Evolutionary conservation across 164 flowering plant species (phyloP), one percentile per base, ranked within the genome.

Genomic region (Protea cynaroides): DNA sequence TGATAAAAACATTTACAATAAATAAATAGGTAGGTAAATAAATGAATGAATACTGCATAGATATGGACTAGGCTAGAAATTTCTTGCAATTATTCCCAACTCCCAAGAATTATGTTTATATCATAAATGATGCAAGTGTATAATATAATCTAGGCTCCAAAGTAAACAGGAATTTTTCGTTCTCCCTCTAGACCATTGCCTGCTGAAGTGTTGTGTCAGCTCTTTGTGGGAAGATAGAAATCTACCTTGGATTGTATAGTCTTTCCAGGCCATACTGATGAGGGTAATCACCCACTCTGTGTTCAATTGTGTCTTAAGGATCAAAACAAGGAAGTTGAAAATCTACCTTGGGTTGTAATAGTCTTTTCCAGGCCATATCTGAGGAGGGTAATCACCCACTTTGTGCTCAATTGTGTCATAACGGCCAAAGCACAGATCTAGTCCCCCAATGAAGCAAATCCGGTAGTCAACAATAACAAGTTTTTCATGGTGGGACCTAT

Each of bases 401-500:
- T 71, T 84, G 69, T 95, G 99, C 62, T 91, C 90, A 58, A 34
- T 56, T 51, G 91, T 85, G 75, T 95, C 99, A 78, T 84, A 95
- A 25, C 99, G 99, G 12, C 99, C 99, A 82, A 95, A 95, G 74
- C 99, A 95, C 65, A 95, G 78, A 81, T 95, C 99, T 61, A 95
- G 80, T 58, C 99, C 99, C 64, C 99, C 99, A 72, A 95, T 79
- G 76, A 83, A 95, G 79, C 97, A 92, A 64, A 95, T 76, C 14
- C 81, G 88, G 68, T 89, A 52, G 78, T 95, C 99, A 79, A 95
- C 87, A 65, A 95, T 92, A 70, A 95, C 97, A 71, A 92, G 80
- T 71, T 95, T 95, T 81, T 95, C 99, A 82, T 95, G 99, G 72
- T 95, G 99, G 63, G 99, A 95, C 99, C 99, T 95, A 64, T 58